Evolutionary conservation across 305 asterid species (phyloP).

Genomic region (Fraxinus angustifolia): DNA sequence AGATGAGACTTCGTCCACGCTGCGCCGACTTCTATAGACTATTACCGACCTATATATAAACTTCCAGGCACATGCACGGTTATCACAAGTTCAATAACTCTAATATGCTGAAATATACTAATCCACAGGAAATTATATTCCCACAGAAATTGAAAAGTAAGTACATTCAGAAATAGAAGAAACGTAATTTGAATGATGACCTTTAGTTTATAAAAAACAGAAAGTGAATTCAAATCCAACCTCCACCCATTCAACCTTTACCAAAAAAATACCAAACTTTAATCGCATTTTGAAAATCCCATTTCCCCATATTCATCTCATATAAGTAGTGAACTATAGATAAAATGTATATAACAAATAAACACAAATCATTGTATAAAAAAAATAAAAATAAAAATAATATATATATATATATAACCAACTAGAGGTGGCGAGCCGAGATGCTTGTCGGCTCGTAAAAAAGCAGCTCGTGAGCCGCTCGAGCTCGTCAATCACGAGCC

Average conservation of each 20-base stretch:
- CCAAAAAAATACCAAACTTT: not conserved
- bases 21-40: constrained; percentile 32
- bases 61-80: not conserved
- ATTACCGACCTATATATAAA: constrained; percentile 13
- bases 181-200: constrained; percentile 26
- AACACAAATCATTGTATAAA: not conserved
- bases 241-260: not conserved
- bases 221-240: constrained; percentile 11
- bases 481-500: no score
- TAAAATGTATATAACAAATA: not conserved
- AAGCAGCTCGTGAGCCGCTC: no score
- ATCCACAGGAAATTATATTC: not conserved
- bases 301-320: not conserved
- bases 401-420: no score
- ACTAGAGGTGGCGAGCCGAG: no score
- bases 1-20: constrained; percentile 13
- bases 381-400: not conserved
- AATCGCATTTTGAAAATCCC: not conserved
- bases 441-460: no score
- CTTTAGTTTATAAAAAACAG: constrained; percentile 1
- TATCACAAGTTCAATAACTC: not conserved
- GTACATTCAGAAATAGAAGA: not conserved
- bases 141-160: not conserved
- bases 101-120: not conserved
- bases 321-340: not conserved